phyloP scores from a whole-genome alignment of 176 grass and related monocot species.

The Musa itinerans region DNA sequence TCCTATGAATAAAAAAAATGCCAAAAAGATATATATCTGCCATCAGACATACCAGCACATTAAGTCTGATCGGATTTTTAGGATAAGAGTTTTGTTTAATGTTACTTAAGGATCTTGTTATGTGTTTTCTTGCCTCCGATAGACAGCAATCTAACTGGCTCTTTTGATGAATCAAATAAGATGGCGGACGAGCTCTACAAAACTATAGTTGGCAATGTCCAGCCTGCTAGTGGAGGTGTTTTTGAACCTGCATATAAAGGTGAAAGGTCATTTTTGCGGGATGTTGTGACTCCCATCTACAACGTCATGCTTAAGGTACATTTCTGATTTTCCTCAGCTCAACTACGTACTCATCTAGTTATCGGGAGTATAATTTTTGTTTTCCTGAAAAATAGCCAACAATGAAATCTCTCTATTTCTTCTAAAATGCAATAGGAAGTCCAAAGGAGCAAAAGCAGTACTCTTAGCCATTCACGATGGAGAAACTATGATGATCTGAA shows the following conservation, averaged over 20 bases:
- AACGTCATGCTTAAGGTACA: constrained; percentile 61
- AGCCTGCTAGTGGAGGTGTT: not conserved
- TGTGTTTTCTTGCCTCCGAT: not conserved
- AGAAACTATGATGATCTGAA: constrained; percentile 99
- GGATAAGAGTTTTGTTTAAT: not conserved
- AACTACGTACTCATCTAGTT: not conserved
- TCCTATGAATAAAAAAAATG: not conserved
- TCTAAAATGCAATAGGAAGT: constrained; percentile 63
- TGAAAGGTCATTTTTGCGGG: constrained; percentile 50
- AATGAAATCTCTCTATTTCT: constrained; percentile 15
- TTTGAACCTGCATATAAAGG: constrained; percentile 31
- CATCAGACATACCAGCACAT: not conserved
- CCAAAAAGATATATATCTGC: not conserved
- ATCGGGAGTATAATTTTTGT: not conserved
- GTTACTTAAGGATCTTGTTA: not conserved
- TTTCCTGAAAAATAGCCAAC: not conserved
- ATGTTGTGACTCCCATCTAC: constrained; percentile 70
- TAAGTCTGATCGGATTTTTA: not conserved
- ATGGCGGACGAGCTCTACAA: constrained; percentile 62
- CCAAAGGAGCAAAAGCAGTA: constrained; percentile 45
- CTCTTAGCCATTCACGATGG: constrained; percentile 81
- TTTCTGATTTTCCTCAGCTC: not conserved
- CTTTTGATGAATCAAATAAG: constrained; percentile 34
- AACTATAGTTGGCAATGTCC: constrained; percentile 29
- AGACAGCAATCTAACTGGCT: constrained; percentile 2